These are phyloP conservation scores for Strobilomyces dryophilus DNA, from an alignment of 768 basidiomycete species.

Conservation along the genomic window DNA sequence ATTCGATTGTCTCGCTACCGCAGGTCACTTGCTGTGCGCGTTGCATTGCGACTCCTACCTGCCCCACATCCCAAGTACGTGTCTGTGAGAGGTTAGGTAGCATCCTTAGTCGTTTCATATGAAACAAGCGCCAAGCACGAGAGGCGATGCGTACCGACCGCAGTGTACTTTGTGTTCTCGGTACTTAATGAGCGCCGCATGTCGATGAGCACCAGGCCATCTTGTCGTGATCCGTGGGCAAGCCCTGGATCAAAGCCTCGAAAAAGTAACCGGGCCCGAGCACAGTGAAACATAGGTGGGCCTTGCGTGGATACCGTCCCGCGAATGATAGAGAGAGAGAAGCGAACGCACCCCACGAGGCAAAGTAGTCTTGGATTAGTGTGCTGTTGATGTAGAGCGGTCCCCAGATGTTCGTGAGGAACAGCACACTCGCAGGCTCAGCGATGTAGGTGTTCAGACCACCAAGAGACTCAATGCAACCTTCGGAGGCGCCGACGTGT, in stretches of 20 bases:
- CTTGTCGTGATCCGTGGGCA: slow-evolving; percentile 31
- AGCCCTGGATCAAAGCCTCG: slow-evolving; percentile 39
- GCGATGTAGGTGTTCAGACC: slow-evolving; percentile 52
- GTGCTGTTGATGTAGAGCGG: slow-evolving; percentile 52
- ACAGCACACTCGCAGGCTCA: slow-evolving; percentile 42
- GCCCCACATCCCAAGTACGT: too few relatives aligned
- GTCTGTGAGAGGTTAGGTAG: too few relatives aligned
- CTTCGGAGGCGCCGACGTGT: slow-evolving; percentile 46
- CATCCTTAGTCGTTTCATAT: slow-evolving; percentile 35
- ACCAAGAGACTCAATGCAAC: slow-evolving; percentile 40
- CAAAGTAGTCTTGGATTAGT: slow-evolving; percentile 58
- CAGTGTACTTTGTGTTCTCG: slow-evolving; percentile 36
- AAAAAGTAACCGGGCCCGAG: slow-evolving; percentile 60
- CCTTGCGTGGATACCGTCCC: background rate
- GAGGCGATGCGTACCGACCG: slow-evolving; percentile 35
- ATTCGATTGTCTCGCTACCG: too few relatives aligned
- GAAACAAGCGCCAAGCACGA: too few relatives aligned
- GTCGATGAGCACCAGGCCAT: slow-evolving; percentile 28
- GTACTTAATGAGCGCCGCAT: slow-evolving; percentile 12
- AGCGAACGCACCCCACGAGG: slow-evolving; percentile 44
- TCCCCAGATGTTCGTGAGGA: slow-evolving; percentile 53
- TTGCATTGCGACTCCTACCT: too few relatives aligned
- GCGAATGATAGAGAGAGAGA: too few relatives aligned
- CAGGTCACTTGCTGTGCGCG: too few relatives aligned
- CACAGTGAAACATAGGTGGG: slow-evolving; percentile 46